These are phyloP conservation scores for Pachyrhizus erosus DNA, from an alignment of 306 rosid genomes.

Conservation along the genomic window DNA sequence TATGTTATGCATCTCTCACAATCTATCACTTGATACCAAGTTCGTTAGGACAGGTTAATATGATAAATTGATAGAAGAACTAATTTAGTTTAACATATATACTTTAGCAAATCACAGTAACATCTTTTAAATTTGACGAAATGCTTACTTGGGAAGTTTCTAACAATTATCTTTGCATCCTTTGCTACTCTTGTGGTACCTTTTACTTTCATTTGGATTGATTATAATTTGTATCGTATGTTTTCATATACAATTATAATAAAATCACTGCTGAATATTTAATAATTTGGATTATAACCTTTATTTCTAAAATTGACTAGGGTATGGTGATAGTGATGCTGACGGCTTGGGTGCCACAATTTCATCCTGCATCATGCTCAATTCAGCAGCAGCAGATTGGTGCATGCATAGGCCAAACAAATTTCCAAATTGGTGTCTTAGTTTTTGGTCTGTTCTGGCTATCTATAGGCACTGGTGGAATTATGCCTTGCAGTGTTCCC, in stretches of 20 bases:
- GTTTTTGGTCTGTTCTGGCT: slow-evolving; percentile 48
- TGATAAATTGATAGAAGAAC: not conserved
- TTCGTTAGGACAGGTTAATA: too few relatives aligned
- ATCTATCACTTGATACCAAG: too few relatives aligned
- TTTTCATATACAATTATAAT: not conserved
- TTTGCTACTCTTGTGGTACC: slow-evolving; percentile 48
- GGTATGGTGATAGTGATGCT: slow-evolving; percentile 64
- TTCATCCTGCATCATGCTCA: slow-evolving; percentile 66
- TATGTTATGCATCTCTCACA: not conserved
- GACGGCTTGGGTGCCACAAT: slow-evolving; percentile 59
- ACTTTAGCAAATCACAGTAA: too few relatives aligned
- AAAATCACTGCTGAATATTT: not conserved
- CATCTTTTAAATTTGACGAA: too few relatives aligned
- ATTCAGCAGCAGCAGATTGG: slow-evolving; percentile 4
- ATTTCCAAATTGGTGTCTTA: slow-evolving; percentile 47
- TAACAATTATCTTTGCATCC: slow-evolving; percentile 51
- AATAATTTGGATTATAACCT: not conserved
- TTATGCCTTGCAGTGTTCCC: slow-evolving; percentile 50
- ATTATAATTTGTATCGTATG: not conserved
- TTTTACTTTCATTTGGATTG: not conserved
- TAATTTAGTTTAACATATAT: not conserved
- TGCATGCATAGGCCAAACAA: slow-evolving; percentile 44
- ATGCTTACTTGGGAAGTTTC: slow-evolving; percentile 54
- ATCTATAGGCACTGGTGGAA: slow-evolving; percentile 46
- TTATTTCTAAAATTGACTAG: slow-evolving; percentile 35